These are phyloP conservation scores for Bisporella sp. DNA, from an alignment of 2,329 filamentous ascomycete genomes.

Conservation along the genomic window DNA sequence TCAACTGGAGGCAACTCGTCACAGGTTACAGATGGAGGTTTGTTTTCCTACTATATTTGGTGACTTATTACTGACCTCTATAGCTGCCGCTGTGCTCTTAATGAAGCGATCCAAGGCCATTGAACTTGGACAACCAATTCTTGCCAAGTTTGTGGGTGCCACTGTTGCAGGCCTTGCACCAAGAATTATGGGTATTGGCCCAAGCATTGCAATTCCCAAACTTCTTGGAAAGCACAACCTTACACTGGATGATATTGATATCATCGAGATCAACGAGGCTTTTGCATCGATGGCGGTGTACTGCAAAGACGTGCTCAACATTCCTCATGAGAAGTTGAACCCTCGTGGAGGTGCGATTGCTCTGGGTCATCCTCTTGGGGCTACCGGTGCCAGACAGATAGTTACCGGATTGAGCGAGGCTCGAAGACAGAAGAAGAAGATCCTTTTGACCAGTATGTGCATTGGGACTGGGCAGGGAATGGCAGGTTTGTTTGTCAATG, in stretches of 20 bases:
- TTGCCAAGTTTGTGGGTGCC: constrained; percentile 90
- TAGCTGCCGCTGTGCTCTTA: constrained; percentile 76
- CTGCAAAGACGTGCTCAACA: constrained; percentile 66
- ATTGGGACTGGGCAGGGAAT: constrained; percentile 64
- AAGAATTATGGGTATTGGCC: constrained; percentile 93
- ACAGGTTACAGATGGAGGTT: constrained; percentile 87
- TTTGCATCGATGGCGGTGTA: constrained; percentile 98
- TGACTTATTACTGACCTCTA: background rate
- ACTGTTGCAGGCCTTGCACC: constrained; percentile 87
- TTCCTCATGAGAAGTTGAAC: constrained; percentile 75
- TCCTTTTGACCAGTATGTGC: constrained; percentile 88
- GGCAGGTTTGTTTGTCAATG: constrained; percentile 60
- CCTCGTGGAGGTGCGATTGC: constrained; percentile 76
- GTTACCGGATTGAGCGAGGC: constrained; percentile 86
- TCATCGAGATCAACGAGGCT: constrained; percentile 94
- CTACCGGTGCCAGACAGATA: constrained; percentile 73
- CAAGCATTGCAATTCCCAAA: constrained; percentile 70
- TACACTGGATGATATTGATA: constrained; percentile 73
- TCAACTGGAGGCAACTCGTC: constrained; percentile 91
- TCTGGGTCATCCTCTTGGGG: constrained; percentile 74
- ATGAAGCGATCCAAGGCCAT: constrained; percentile 93
- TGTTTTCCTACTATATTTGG: constrained; percentile 19
- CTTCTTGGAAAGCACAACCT: constrained; percentile 75
- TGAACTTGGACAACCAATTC: constrained; percentile 80
- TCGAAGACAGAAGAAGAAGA: constrained; percentile 79